Evolutionary conservation across 441 rosid genomes (phyloP).

Genomic region (Mallotus repandus): DNA sequence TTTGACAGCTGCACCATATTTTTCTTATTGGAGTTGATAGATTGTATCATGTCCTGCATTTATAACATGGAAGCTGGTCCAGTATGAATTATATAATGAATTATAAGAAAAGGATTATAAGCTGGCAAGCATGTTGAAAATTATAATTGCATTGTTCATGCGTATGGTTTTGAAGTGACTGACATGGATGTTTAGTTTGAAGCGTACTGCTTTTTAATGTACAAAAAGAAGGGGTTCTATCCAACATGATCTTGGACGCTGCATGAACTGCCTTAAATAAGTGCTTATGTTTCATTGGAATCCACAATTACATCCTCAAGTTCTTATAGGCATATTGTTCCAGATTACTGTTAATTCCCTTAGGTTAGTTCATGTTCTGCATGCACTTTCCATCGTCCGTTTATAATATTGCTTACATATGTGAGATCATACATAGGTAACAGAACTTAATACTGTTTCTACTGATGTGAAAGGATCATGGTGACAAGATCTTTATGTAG

Average conservation of each 20-base stretch:
- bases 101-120: background rate
- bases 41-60: background rate
- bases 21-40: background rate
- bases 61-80: background rate
- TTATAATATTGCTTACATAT: background rate
- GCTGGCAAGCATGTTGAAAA: background rate
- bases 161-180: no score
- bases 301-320: background rate
- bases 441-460: background rate
- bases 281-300: background rate
- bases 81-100: background rate
- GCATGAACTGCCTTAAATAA: background rate
- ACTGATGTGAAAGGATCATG: background rate
- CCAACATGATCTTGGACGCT: background rate
- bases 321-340: background rate
- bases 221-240: background rate
- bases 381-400: background rate
- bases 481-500: background rate
- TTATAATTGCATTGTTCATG: no score
- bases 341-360: background rate
- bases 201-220: background rate
- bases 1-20: background rate
- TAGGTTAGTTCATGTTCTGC: background rate
- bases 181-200: background rate
- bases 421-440: background rate